Evolutionary conservation across 2,329 filamentous ascomycete genomes (phyloP), one percentile per base, ranked within the genome.

Genomic region (Orbilia brochopaga): DNA sequence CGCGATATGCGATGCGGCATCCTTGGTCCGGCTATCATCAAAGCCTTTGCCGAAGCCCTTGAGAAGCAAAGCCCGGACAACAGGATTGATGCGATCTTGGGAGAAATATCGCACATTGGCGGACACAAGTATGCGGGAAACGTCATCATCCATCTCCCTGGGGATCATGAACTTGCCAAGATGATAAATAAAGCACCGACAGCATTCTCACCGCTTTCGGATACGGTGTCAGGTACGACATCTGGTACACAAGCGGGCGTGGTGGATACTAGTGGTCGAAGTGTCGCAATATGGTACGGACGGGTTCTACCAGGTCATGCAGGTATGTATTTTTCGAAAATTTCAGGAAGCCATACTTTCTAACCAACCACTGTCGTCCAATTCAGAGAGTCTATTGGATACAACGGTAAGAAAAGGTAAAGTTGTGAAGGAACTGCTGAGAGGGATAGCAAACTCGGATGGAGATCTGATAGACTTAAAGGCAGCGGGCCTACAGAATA

Each of bases 71-170:
- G 2, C 1, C 11, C n/a, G 0, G 30, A 37, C 10, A 8, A 24
- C 8, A 52, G 44, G 30, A 76, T 69, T 5, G 81, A 83, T 0
- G 89, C 87, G 1, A 81, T 87, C 53, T 84, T 92, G 0, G 90
- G 86, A 0, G 77, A 88, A 61, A 89, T 92, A 62, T 91, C 88
- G 72, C 91, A 95, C 76, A 87, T 95, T 59, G 90, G 90, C 0
- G 91, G 91, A 0, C 91, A 95, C 79, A 92, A 92, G 78, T 93
- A 88, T 78, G 91, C 91, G 0, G 91, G 91, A 1, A 95, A 95
- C 78, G 85, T 93, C 37, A 91, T 94, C 53, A 80, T 94, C 0
- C 94, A 94, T 76, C 78, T 94, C 3, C 90, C 91, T 11, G 67
- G 21, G 3, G 60, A 61, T 1, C 60, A 72, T n/a, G 21, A 24